These are phyloP conservation scores for Dimargaris xerosporica DNA, from an alignment of 192 early-diverging fungal genomes.

Conservation along the genomic window DNA sequence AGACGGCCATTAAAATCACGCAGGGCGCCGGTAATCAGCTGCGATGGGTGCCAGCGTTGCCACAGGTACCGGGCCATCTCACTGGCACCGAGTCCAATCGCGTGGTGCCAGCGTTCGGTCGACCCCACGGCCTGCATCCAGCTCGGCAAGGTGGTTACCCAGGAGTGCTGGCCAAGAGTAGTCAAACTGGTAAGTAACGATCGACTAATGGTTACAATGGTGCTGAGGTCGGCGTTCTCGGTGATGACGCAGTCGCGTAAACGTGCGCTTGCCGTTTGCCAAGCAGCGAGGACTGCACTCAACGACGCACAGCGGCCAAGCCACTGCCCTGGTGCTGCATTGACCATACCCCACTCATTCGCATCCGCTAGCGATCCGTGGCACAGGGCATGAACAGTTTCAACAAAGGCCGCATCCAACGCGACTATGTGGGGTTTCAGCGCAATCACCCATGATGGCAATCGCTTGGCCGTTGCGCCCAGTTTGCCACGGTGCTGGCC, in stretches of 20 bases:
- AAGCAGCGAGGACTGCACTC: no score
- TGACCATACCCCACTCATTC: no score
- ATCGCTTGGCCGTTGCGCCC: no score
- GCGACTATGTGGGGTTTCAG: no score
- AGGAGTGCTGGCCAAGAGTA: not conserved
- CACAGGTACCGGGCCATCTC: slow-evolving; percentile 5
- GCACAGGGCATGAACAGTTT: no score
- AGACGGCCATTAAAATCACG: not conserved
- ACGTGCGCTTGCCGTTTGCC: not conserved
- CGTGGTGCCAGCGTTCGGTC: not conserved
- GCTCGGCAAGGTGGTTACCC: not conserved
- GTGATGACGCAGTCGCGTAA: not conserved
- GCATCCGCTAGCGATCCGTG: no score
- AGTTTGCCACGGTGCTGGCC: no score
- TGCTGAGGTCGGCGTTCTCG: not conserved
- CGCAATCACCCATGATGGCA: no score
- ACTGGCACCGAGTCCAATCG: not conserved
- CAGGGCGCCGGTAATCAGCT: not conserved
- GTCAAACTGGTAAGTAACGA: not conserved
- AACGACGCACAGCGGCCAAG: no score
- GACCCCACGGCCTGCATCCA: not conserved
- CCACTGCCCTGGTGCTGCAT: no score
- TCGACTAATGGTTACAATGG: not conserved
- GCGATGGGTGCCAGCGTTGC: not conserved
- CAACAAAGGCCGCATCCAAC: no score